Evolutionary conservation across 1,284 basidiomycete species (phyloP), one percentile per base, ranked within the genome.

Genomic region (Ganoderma resinaceum): DNA sequence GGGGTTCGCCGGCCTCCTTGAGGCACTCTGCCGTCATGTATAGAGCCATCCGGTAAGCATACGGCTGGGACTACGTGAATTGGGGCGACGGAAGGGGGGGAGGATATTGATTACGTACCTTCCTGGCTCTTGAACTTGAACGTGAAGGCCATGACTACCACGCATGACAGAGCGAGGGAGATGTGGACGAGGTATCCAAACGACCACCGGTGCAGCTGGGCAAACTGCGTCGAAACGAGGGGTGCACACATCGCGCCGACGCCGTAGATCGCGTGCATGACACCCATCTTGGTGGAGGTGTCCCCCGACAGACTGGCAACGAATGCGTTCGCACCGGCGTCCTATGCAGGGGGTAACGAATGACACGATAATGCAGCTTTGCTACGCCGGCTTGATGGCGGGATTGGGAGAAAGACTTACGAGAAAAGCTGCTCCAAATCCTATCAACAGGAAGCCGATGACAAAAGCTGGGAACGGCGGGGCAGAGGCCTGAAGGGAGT

Each of bases 381-480:
- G n/a, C n/a, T n/a, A n/a, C n/a, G n/a, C n/a, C n/a, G n/a, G n/a
- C n/a, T n/a, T n/a, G n/a, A n/a, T n/a, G n/a, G n/a, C n/a, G 46
- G 4, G 23, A 4, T 26, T 49, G 3, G 3, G 46, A 12, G 23
- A 14, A 14, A 49, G 23, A 49, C 76, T 53, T 63, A 85, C 86
- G 73, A 86, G 85, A 12, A 89, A 75, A 3, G 89, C 84, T 58
- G 89, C 75, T 0, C 91, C 91, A 57, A 91, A 84, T 0, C 92
- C 91, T 66, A 85, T 88, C 74, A 92, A 81, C 16, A 82, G 76
- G 72, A 85, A 91, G 0, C 84, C 82, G 33, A 91, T 76, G 14
- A 86, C 84, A 70, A 91, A 90, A 1, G 84, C 82, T 0, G 90
- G 89, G 74, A 90, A 93, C 2, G 91, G 91, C 0, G 86, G 82